Evolutionary conservation across 805 yeast species (phyloP), one percentile per base, ranked within the genome.

Genomic region (Yarrowia sp.): DNA sequence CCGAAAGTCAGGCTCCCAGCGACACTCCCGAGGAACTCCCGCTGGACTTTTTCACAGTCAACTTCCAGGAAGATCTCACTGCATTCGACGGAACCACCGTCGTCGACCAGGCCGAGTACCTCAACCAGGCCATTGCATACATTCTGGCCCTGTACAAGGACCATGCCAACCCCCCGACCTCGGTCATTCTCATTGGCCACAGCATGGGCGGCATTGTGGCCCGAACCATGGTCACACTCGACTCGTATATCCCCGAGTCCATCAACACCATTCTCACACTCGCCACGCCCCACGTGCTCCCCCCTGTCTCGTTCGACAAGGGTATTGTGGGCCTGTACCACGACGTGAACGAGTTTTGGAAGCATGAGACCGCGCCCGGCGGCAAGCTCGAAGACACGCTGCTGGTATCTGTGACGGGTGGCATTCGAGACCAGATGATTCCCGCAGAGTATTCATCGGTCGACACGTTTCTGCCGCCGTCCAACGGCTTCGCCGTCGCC

Each of bases 151-250:
- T 92, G 6, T 92, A 92, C 68, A 3, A 68, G 64, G 12, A 17
- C 19, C 36, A 32, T 26, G 30, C 19, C 56, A n/a, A 33, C 44
- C 44, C 33, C 10, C 92, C 92, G 0, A 74, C 74, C 30, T 89
- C 97, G 0, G 95, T 92, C 2, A 82, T 92, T 1, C 72, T 92
- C 0, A 68, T 92, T 1, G 97, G 91, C 7, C 98, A 92, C 76
- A 92, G 97, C 1, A 92, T 92, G 98, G 98, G 98, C 41, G 98
- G 98, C 3, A 84, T 92, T 16, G 97, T 92, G 0, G 88, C 96
- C 5, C 79, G 97, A 66, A 86, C 90, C 0, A 84, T 92, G 85
- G 80, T 89, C 9, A 84, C 93, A 0, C 74, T 92, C 63, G 88
- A 90, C 0, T 91, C 90, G 70, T 91, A 90, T 71, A 70, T 79